Conservation (phyloP, 2,329 filamentous ascomycete species). For the Xylariaceae sp. region DNA sequence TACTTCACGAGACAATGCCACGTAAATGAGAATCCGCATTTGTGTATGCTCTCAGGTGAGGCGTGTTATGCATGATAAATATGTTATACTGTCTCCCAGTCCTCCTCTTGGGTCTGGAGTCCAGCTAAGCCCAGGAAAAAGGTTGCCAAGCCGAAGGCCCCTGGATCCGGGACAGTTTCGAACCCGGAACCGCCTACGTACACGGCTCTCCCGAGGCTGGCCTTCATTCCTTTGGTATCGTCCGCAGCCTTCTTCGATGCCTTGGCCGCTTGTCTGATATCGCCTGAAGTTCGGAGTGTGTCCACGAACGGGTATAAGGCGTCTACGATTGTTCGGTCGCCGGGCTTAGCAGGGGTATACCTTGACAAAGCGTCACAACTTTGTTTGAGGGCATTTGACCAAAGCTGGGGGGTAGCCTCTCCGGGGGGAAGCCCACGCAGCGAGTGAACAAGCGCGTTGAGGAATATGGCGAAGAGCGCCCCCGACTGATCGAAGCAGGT, state of each 20-base stretch:
- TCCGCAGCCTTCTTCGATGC: slow-evolving; percentile 73
- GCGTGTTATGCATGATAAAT: slow-evolving; percentile 11
- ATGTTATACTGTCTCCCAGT: slow-evolving; percentile 31
- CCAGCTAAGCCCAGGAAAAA: slow-evolving; percentile 75
- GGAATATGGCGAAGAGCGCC: slow-evolving; percentile 71
- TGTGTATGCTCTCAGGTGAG: slow-evolving; percentile 9
- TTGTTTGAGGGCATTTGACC: slow-evolving; percentile 63
- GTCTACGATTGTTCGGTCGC: slow-evolving; percentile 87
- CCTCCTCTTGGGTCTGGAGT: slow-evolving; percentile 39
- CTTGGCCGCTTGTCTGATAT: slow-evolving; percentile 66
- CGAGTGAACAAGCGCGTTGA: slow-evolving; percentile 73
- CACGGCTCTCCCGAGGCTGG: slow-evolving; percentile 76
- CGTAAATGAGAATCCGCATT: slow-evolving; percentile 7
- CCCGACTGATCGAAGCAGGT: slow-evolving; percentile 36
- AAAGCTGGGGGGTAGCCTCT: slow-evolving; percentile 36
- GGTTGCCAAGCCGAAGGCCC: slow-evolving; percentile 67
- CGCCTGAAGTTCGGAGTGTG: slow-evolving; percentile 57
- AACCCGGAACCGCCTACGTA: slow-evolving; percentile 75
- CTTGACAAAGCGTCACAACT: slow-evolving; percentile 66
- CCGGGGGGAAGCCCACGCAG: slow-evolving; percentile 41
- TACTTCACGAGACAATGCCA: slow-evolving; percentile 20
- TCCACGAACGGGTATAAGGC: slow-evolving; percentile 84
- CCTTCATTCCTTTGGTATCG: slow-evolving; percentile 85
- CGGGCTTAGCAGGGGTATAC: slow-evolving; percentile 85
- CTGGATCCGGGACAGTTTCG: slow-evolving; percentile 60